A percentile compares a stretch with the other conserved stretches of the same genome.
phyloP scores from a whole-genome alignment of 106 monocot species.

The Phalaenopsis aphrodite region DNA sequence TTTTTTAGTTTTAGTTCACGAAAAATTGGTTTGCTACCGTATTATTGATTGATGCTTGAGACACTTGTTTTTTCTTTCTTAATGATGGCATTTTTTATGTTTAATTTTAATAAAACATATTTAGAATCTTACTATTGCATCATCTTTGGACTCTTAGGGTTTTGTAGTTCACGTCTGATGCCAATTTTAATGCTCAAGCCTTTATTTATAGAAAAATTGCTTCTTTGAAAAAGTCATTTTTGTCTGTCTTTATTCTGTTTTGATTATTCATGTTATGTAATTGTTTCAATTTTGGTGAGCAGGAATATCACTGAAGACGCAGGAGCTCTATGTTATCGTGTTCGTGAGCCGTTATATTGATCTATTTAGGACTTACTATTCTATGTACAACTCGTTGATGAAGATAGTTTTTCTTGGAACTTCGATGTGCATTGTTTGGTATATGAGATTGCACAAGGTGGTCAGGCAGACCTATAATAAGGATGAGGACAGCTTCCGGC shows the following conservation, averaged over 20 bases:
- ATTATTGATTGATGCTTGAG: background rate
- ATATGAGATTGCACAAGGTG: constrained; percentile 39
- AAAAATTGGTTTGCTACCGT: background rate
- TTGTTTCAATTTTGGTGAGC: constrained; percentile 7
- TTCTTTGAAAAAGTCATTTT: too few species aligned
- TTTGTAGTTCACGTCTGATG: background rate
- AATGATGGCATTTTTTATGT: background rate
- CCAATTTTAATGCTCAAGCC: background rate
- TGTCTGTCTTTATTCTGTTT: background rate
- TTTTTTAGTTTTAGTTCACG: background rate
- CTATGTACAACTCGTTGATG: constrained; percentile 38
- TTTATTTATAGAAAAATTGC: background rate
- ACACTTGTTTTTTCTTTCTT: background rate
- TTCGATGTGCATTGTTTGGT: constrained; percentile 46
- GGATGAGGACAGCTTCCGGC: constrained; percentile 43
- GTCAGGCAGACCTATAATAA: constrained; percentile 40
- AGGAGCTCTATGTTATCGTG: constrained; percentile 42
- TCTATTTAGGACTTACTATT: constrained; percentile 28
- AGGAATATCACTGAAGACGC: constrained; percentile 52
- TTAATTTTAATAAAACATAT: too few species aligned
- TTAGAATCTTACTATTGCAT: background rate
- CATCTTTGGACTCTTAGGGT: background rate
- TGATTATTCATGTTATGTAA: background rate
- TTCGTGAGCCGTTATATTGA: constrained; percentile 41
- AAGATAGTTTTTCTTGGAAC: constrained; percentile 43